A percentile compares a stretch with the other conserved stretches of the same genome.
These are phyloP conservation scores for Favolaschia claudopus DNA, from an alignment of 768 basidiomycete genomes.

Conservation along the genomic window DNA sequence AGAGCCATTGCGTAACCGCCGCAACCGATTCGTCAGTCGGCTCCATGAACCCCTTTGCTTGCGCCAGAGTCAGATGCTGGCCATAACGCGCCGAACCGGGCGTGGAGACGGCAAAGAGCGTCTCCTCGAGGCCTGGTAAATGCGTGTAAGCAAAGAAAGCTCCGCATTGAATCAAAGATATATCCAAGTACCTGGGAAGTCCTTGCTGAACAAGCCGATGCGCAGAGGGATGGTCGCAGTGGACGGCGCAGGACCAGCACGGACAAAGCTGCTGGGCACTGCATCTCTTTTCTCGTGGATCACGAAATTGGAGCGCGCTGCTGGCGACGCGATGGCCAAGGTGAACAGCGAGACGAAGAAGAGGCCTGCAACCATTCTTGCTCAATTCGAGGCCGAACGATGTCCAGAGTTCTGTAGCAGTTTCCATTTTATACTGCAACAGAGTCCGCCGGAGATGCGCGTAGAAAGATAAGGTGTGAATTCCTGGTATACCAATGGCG, in stretches of 20 bases:
- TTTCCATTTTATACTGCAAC: slow-evolving; percentile 13
- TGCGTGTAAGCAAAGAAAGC: not conserved
- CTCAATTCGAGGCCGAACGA: slow-evolving; percentile 3
- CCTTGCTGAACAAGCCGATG: slow-evolving; percentile 44
- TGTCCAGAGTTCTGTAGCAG: not conserved
- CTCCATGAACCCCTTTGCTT: slow-evolving; percentile 50
- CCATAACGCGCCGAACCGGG: slow-evolving; percentile 43
- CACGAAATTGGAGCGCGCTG: slow-evolving; percentile 34
- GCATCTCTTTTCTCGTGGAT: slow-evolving; percentile 30
- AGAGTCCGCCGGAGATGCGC: no score
- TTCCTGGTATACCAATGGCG: not conserved
- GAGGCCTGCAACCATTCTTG: slow-evolving; percentile 22
- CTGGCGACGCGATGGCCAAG: slow-evolving; percentile 17
- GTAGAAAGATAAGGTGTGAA: slow-evolving; percentile 23
- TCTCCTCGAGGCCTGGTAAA: slow-evolving; percentile 37
- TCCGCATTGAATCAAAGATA: not conserved
- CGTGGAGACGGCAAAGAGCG: slow-evolving; percentile 42
- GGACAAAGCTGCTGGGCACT: slow-evolving; percentile 25
- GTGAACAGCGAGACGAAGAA: slow-evolving; percentile 25
- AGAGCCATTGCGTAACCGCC: slow-evolving; percentile 46
- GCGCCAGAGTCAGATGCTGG: slow-evolving; percentile 48
- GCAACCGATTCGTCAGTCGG: slow-evolving; percentile 47
- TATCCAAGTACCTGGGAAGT: slow-evolving; percentile 30
- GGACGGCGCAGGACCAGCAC: slow-evolving; percentile 25
- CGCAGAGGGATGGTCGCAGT: slow-evolving; percentile 23